Evolutionary conservation across 1,284 basidiomycete genomes (phyloP), one percentile per base, ranked within the genome.

Genomic region (Naganishia sp.): DNA sequence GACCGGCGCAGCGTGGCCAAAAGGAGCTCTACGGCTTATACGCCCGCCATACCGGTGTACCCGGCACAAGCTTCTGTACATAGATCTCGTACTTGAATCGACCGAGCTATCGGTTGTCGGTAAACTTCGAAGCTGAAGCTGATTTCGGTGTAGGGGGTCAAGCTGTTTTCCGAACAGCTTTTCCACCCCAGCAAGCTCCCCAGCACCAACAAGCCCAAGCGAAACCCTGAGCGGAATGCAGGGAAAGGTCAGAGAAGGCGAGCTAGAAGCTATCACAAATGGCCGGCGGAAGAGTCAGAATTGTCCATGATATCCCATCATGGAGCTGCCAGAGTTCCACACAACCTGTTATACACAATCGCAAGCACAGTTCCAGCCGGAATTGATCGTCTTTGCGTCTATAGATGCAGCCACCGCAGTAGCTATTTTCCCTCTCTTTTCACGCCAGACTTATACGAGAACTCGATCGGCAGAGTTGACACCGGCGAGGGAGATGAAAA

Each of bases 401-500:
- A 61, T 61, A 43, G 33, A 61, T 50, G 25, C 23, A 28, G 53
- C 28, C 31, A 54, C 18, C 53, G 33, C n/a, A 31, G 53, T 15
- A 54, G 33, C 53, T 33, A 36, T 54, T 36, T 54, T 9, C 33
- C 3, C 46, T 50, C 36, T 33, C 33, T 33, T 43, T 48, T 39
- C 21, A 21, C 23, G 46, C 25, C 4, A 16, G 44, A 23, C 39
- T 43, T 61, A 61, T 23, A 61, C 59, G 39, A 61, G 59, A 21
- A 61, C 59, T 43, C 59, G 59, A 36, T 61, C 59, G 31, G 59
- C 59, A 61, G 59, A 61, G 59, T 61, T 61, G 59, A 61, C 59
- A 43, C 59, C 59, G 11, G 59, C 59, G 48, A 61, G 59, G 21
- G 59, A 61, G 59, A 61, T 61, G 59, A 66, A 66, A 81, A 90